Base-by-base conservation (phyloP, 164 flowering plant species). In the Euptelea pleiosperma region DNA sequence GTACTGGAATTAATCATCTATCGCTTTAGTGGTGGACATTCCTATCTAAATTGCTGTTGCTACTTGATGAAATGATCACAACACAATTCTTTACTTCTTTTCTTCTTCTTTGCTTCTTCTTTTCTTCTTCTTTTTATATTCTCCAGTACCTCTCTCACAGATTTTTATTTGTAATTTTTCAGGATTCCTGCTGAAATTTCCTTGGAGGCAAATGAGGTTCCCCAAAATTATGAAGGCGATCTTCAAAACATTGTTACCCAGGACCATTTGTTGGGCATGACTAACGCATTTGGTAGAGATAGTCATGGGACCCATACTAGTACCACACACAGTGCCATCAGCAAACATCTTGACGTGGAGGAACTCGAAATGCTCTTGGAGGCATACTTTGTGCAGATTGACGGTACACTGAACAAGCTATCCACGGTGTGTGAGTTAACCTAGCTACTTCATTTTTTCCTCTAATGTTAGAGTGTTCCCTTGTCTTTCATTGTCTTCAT, bases 301-400 rank as follows among this genome's bases (percentile, higher is more conserved):
- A 81, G 92, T 69, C 90, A 62, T 60, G 89, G 82, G 59, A 85
- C 88, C 33, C 85, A 55, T 61, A 79, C 90, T 29, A 79, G 89
- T 60, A 80, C 85, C 33, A 73, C 91, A 34, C 80, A 65, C 42
- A 86, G 91, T 69, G 80, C 73, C 41, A 75, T 70, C 54, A 76
- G 85, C 78, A 82, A 86, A 56, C 74, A 77, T 42, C 82, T 86
- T 54, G 94, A 93, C 73, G 92, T 93, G 8, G 96, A 86, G 70
- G 97, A 89, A 73, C 94, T 93, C 31, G 98, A 89, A 67, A 89
- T 93, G 97, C 97, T 93, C 14, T 64, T 93, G 69, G 98, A 89
- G 75, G 97, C 98, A 8, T 93, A 93, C 73, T 92, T 92, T 68
- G 97, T 90, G 53, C 94, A 93, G 68, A 86, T 93, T 54, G 98